Evolutionary conservation across 495 filamentous ascomycete species (phyloP).

Genomic region (Talaromyces wortmannii): DNA sequence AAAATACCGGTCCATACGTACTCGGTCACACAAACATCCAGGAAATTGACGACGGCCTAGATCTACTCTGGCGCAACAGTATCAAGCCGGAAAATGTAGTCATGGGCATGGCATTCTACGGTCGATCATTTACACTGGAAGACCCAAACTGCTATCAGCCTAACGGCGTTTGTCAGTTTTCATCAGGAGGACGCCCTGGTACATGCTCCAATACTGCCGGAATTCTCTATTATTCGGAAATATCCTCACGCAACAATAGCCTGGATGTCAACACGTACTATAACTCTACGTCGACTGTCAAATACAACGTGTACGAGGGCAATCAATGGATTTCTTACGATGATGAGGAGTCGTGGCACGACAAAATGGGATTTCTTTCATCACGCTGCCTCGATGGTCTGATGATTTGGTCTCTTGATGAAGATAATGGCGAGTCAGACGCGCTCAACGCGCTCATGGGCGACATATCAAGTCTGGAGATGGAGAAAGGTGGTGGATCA

Average conservation of each 20-base stretch:
- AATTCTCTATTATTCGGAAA: conserved; percentile 31
- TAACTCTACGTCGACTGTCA: conserved; percentile 21
- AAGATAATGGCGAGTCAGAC: conserved; percentile 10
- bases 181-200: conserved; percentile 16
- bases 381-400: conserved; percentile 13
- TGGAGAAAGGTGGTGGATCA: background rate
- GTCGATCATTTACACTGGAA: conserved; percentile 19
- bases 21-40: conserved; percentile 17
- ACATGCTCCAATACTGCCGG: conserved; percentile 23
- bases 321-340: conserved; percentile 46
- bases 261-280: conserved; percentile 7
- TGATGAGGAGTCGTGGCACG: conserved; percentile 12
- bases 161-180: conserved; percentile 11
- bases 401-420: conserved; percentile 25
- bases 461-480: background rate
- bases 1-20: conserved; percentile 10
- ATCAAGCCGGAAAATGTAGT: conserved; percentile 23
- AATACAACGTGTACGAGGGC: conserved; percentile 26
- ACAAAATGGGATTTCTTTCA: background rate
- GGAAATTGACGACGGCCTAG: conserved; percentile 19
- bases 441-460: conserved; percentile 11
- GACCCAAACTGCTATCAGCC: conserved; percentile 7
- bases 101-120: conserved; percentile 28
- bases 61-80: conserved; percentile 22
- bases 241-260: conserved; percentile 9